Evolutionary conservation across 202 grass and related monocot species (phyloP).

Genomic region (Alloteropsis angusta): DNA sequence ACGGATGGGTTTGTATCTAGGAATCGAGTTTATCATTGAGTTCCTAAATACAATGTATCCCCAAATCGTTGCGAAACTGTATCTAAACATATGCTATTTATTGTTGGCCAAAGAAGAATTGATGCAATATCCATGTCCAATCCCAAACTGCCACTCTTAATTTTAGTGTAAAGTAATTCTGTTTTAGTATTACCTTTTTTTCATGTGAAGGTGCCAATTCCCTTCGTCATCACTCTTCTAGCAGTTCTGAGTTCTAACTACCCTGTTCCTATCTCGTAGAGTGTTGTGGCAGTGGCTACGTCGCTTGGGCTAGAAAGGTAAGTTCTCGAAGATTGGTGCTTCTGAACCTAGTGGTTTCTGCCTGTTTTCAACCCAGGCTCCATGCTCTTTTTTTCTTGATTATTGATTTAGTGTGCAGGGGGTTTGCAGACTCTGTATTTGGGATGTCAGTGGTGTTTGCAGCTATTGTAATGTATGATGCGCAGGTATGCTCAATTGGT

Average conservation of each 20-base stretch:
- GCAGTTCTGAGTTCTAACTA: constrained; percentile 20
- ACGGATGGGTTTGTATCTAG: neutral
- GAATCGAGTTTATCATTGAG: neutral
- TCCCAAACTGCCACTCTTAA: neutral
- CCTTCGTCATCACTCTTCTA: neutral
- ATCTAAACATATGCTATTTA: neutral
- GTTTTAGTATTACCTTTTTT: neutral
- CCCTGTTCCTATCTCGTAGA: constrained; percentile 25
- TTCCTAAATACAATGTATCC: neutral
- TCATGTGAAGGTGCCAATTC: neutral
- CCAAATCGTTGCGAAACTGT: neutral
- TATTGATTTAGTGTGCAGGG: constrained; percentile 56
- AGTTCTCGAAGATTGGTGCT: constrained; percentile 4
- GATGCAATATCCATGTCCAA: neutral
- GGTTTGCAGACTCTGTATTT: constrained; percentile 79
- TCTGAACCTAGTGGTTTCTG: neutral
- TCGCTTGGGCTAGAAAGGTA: constrained; percentile 83
- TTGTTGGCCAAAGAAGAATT: neutral
- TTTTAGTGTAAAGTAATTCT: neutral
- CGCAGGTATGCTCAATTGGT: constrained; percentile 49
- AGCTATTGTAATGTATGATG: constrained; percentile 89
- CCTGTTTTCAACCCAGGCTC: neutral
- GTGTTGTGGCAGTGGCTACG: constrained; percentile 59
- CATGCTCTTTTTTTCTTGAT: constrained; percentile 13
- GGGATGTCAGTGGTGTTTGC: constrained; percentile 92